phyloP scores from a whole-genome alignment of 495 filamentous ascomycete species.

The Aspergillus sclerotiicarbonarius region DNA sequence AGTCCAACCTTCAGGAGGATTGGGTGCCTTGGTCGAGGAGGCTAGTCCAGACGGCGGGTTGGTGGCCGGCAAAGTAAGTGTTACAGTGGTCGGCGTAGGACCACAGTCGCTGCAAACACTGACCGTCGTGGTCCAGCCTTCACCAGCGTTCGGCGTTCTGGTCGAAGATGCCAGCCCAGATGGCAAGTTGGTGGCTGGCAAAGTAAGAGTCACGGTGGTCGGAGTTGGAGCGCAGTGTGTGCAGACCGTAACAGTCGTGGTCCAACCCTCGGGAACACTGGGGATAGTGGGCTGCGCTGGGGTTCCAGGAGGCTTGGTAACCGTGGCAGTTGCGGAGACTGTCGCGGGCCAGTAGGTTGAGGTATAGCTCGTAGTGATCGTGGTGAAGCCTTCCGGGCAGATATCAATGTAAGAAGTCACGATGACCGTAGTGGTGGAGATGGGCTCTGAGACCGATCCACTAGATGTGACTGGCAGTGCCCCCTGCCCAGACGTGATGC shows the following conservation, averaged over 20 bases:
- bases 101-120: conserved; percentile 46
- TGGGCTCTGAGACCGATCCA: conserved; percentile 1
- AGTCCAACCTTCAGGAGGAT: conserved; percentile 45
- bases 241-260: conserved; percentile 46
- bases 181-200: conserved; percentile 18
- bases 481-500: conserved; percentile 42
- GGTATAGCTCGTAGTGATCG: conserved; percentile 40
- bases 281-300: conserved; percentile 16
- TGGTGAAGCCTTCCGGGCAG: conserved; percentile 47
- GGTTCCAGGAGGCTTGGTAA: conserved; percentile 20
- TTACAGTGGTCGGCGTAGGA: conserved; percentile 38
- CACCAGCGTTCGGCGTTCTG: conserved; percentile 27
- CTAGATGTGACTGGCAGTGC: background rate
- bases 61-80: conserved; percentile 23
- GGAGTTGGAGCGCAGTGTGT: conserved; percentile 40
- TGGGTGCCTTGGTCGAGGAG: conserved; percentile 9
- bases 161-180: background rate
- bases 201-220: conserved; percentile 31
- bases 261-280: conserved; percentile 42
- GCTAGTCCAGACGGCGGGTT: background rate
- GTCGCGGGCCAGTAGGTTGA: conserved; percentile 39
- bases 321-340: conserved; percentile 26
- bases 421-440: conserved; percentile 34
- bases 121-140: conserved; percentile 49
- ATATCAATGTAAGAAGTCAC: conserved; percentile 44